These are phyloP conservation scores for Fusarium setosum DNA, from an alignment of 2,329 filamentous ascomycete genomes.

Conservation along the genomic window DNA sequence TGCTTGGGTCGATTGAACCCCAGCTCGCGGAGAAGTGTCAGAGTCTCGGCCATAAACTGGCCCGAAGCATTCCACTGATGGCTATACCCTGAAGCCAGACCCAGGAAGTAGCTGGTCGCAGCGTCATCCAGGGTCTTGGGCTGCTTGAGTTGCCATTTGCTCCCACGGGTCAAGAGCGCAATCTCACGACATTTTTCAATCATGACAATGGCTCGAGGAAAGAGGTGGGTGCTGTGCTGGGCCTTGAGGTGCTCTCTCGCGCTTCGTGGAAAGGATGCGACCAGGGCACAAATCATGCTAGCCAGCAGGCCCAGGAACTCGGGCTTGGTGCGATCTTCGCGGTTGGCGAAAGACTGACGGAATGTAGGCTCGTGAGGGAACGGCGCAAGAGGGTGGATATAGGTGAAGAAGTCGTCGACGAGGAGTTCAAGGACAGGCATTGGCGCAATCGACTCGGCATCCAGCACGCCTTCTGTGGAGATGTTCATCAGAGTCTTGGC, in stretches of 20 bases:
- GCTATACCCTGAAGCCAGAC: constrained; percentile 73
- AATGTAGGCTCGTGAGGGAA: constrained; percentile 86
- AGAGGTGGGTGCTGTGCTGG: constrained; percentile 72
- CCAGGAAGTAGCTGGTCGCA: constrained; percentile 81
- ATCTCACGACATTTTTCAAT: constrained; percentile 78
- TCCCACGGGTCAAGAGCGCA: constrained; percentile 74
- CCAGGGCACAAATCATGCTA: constrained; percentile 79
- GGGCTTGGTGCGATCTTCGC: constrained; percentile 74
- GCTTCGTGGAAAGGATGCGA: constrained; percentile 80
- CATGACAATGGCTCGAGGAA: constrained; percentile 75
- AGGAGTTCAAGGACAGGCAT: constrained; percentile 75
- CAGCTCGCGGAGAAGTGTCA: constrained; percentile 76
- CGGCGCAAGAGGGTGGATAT: constrained; percentile 80
- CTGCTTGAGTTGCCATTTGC: constrained; percentile 60
- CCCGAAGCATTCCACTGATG: constrained; percentile 75
- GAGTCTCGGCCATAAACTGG: constrained; percentile 78
- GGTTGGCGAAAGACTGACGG: constrained; percentile 72
- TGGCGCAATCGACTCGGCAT: constrained; percentile 78
- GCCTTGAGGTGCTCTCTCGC: constrained; percentile 75
- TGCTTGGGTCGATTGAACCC: constrained; percentile 70
- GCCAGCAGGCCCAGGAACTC: constrained; percentile 78
- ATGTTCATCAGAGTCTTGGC: constrained; percentile 62
- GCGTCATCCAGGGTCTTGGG: constrained; percentile 65
- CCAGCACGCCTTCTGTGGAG: constrained; percentile 55
- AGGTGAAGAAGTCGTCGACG: constrained; percentile 86